These are phyloP conservation scores for Aspergillus pseudotamarii DNA, from an alignment of 2,329 filamentous ascomycete species.

Conservation along the genomic window DNA sequence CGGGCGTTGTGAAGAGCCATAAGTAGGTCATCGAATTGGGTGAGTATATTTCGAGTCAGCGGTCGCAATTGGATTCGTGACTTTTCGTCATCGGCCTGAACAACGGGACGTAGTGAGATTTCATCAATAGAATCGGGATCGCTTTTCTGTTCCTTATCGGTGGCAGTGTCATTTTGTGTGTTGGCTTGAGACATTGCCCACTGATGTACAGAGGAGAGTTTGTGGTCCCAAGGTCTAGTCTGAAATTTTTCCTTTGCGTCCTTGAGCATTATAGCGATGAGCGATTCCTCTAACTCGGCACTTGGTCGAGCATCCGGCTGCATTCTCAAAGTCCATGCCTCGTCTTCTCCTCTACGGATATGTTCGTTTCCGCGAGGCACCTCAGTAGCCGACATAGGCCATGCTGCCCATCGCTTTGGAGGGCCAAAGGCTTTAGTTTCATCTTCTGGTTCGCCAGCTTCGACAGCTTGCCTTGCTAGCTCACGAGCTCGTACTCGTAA, in stretches of 20 bases:
- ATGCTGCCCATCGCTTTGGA: conserved; percentile 74
- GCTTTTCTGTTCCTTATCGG: conserved; percentile 24
- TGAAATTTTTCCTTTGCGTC: conserved; percentile 68
- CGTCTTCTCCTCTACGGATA: conserved; percentile 53
- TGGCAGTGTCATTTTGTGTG: conserved; percentile 20
- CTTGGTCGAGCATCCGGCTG: conserved; percentile 55
- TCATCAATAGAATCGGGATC: conserved; percentile 19
- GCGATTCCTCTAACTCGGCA: conserved; percentile 67
- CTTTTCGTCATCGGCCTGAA: conserved; percentile 71
- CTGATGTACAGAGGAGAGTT: neutral
- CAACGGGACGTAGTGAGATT: conserved; percentile 47
- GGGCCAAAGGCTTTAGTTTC: conserved; percentile 42
- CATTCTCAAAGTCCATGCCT: conserved; percentile 56
- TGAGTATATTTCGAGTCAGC: conserved; percentile 69
- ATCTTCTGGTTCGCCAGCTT: conserved; percentile 10
- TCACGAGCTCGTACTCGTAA: conserved; percentile 57
- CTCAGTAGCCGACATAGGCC: conserved; percentile 69
- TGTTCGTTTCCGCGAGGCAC: conserved; percentile 63
- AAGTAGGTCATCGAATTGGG: conserved; percentile 70
- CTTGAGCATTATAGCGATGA: conserved; percentile 68
- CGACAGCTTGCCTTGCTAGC: conserved; percentile 12
- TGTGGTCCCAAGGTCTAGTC: conserved; percentile 39
- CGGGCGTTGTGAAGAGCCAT: conserved; percentile 70
- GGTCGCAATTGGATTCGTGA: conserved; percentile 69
- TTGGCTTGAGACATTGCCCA: conserved; percentile 9